Evolutionary conservation across 2,329 filamentous ascomycete species (phyloP), one percentile per base, ranked within the genome.

Genomic region (Fusarium algeriense): DNA sequence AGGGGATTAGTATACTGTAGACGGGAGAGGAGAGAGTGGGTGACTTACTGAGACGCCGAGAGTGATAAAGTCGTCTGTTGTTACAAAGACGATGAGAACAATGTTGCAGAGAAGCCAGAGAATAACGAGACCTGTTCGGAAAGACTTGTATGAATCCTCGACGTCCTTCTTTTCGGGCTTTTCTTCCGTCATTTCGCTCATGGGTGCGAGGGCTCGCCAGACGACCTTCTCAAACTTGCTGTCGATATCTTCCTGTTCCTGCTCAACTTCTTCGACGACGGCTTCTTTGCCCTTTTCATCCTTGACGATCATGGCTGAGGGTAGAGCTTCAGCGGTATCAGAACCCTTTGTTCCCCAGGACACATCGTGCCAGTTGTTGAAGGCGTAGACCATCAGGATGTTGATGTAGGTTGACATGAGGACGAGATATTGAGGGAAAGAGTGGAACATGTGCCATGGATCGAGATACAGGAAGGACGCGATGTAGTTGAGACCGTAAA

Each of bases 341-440:
- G 73, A 75, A 14, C 73, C 73, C 61, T 75, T 75, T 12, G 73
- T 75, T 53, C 73, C 73, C 73, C 73, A 75, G 0, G 73, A 75
- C 2, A 75, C 73, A 1, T 75, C 73, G 48, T 75, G 73, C 73
- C 73, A 75, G 52, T 75, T 75, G 61, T 75, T 75, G 26, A 75
- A 75, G 57, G 73, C 73, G 40, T 75, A 75, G 8, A 75, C 73
- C 73, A 75, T 75, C 12, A 75, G 66, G 6, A 75, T 75, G 57
- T 75, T 75, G 64, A 75, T 75, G n/a, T 75, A 75, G 15, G 73
- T 75, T 3, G 73, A 75, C 73, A 75, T 75, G 28, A 75, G 71
- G 3, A 75, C 56, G 14, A 75, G 61, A 49, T 75, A 75, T 37
- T 75, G 73, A 12, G 73, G 73, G 66, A 75, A 75, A 1, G 73